Evolutionary conservation across 129 eudicot species (phyloP), one percentile per base, ranked within the genome.

Genomic region (Lactuca saligna): DNA sequence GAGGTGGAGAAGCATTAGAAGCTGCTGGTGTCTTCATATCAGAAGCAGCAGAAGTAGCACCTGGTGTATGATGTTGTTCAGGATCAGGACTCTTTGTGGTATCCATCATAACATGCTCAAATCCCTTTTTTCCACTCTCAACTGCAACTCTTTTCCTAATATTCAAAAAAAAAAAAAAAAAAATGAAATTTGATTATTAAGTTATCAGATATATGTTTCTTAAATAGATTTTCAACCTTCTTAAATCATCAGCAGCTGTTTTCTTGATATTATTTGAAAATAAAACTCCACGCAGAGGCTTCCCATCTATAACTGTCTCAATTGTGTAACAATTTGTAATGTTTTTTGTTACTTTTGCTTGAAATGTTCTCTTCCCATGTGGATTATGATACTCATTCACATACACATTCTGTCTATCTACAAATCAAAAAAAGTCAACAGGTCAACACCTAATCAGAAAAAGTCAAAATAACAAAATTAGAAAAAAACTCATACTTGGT

Each of bases 281-380:
- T 35, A 94, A 66, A 65, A 94, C 75, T 70, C 99, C 99, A 76
- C 92, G 97, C 39, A 94, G 88, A 78, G 80, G 83, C 86, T 85
- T 89, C 57, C 99, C 99, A 82, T 94, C 97, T 46, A 94, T 87
- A 68, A 87, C 68, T 39, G 99, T 94, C 81, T 94, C 99, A 63
- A 94, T 85, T 6, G 90, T 87, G 71, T 77, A 94, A 37, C 95
- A 88, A 68, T 80, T 86, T 60, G 82, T 54, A 42, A 89, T 73
- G 79, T 81, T 79, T 75, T 80, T 85, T 13, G 85, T 83, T 34
- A 94, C 88, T 68, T 83, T 87, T 5, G 99, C 99, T 83, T 89
- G 88, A 80, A 94, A 94, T 68, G 85, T 78, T 76, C 81, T 89
- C 84, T 89, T 93, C 65, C 97, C 99, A 16, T 58, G 33, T 53